Evolutionary conservation across 148 eudicot genomes (phyloP).

Genomic region (Rhododendron mucronatum): DNA sequence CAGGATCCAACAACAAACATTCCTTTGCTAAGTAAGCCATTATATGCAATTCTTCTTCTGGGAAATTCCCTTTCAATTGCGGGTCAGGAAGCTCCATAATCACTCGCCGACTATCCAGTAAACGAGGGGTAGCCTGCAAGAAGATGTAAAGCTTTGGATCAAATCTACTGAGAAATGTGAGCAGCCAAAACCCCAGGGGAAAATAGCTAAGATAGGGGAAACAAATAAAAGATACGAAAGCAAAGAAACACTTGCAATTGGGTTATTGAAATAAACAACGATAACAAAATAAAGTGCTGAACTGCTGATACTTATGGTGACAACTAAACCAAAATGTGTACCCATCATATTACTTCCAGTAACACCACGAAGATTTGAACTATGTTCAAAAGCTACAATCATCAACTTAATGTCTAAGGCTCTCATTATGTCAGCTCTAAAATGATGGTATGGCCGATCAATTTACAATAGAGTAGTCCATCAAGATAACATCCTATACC

Average conservation of each 20-base stretch:
- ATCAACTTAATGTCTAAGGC: background rate
- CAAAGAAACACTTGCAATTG: background rate
- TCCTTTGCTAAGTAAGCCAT: conserved; percentile 98
- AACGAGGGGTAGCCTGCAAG: conserved; percentile 74
- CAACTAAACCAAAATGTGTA: background rate
- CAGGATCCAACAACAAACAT: conserved; percentile 88
- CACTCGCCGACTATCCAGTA: conserved; percentile 59
- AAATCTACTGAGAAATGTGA: background rate
- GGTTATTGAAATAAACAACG: background rate
- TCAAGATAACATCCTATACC: background rate
- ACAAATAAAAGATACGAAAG: background rate
- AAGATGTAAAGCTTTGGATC: background rate
- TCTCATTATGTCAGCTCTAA: background rate
- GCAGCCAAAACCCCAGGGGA: background rate
- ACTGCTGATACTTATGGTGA: background rate
- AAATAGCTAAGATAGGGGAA: background rate
- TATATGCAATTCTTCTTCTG: conserved; percentile 81
- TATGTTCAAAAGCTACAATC: conserved; percentile 1
- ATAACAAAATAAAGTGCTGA: background rate
- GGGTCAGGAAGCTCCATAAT: conserved; percentile 80
- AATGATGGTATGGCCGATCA: background rate
- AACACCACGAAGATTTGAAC: background rate
- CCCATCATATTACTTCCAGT: background rate
- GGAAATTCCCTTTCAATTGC: conserved; percentile 48
- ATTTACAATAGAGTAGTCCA: background rate